A percentile compares a stretch with the other conserved stretches of the same genome.
These are phyloP conservation scores for Trichoderma hamatum DNA, from an alignment of 2,329 filamentous ascomycete species.

Conservation along the genomic window DNA sequence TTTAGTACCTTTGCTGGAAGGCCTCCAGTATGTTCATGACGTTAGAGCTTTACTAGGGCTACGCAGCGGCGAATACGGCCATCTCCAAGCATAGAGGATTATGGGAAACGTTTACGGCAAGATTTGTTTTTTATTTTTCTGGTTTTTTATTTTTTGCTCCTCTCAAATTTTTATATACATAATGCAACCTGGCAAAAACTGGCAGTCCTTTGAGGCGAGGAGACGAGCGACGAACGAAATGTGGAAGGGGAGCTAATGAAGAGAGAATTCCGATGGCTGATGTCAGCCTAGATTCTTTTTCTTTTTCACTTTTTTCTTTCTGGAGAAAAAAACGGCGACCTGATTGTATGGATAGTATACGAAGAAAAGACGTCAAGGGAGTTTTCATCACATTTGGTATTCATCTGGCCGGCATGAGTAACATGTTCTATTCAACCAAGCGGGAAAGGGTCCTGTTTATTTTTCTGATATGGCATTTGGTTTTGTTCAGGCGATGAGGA, in stretches of 20 bases:
- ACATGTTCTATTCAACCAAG: constrained; percentile 8
- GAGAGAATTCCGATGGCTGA: not conserved
- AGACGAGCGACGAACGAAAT: constrained; percentile 16
- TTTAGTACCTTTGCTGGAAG: constrained; percentile 88
- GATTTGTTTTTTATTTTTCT: constrained; percentile 18
- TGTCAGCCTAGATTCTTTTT: not conserved
- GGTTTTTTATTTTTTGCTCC: constrained; percentile 4
- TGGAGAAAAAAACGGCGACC: not conserved
- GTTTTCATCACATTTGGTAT: not conserved
- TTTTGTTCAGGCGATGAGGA: constrained; percentile 7
- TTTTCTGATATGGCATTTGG: constrained; percentile 9
- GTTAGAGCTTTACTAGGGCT: constrained; percentile 88
- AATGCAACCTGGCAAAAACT: constrained; percentile 15
- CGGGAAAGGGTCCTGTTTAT: not conserved
- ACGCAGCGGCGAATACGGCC: constrained; percentile 79
- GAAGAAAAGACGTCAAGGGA: constrained; percentile 22
- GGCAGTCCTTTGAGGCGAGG: constrained; percentile 1
- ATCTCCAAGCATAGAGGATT: constrained; percentile 52
- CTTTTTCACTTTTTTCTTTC: not conserved
- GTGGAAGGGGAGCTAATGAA: not conserved
- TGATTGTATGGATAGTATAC: constrained; percentile 18
- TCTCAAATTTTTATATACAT: not conserved
- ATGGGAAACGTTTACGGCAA: constrained; percentile 23
- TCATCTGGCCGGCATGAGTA: not conserved
- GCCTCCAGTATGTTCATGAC: constrained; percentile 94